Evolutionary conservation across 2,329 filamentous ascomycete genomes (phyloP), one percentile per base, ranked within the genome.

Genomic region (Arthrobotrys conoides): DNA sequence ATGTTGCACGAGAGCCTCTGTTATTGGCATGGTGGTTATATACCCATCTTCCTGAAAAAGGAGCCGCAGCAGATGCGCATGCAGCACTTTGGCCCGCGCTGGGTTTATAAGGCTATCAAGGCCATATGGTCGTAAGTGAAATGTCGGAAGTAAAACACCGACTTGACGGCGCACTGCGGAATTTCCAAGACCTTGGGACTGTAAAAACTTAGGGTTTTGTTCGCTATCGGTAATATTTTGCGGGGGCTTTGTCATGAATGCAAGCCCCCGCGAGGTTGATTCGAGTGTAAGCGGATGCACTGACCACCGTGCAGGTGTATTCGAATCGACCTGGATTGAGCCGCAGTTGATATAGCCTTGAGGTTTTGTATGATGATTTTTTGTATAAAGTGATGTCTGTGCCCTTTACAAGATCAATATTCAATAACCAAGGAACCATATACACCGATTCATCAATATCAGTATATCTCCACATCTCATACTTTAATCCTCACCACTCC

Each of bases 21-120:
- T 36, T 55, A 55, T 36, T 55, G 16, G 27, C 53, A 38, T 38
- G 53, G 53, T 59, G 18, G 51, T 22, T 59, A 59, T 59, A 59
- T 59, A 59, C 5, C 18, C 18, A 16, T 24, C 2, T 41, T 41
- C 8, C 16, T 30, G 10, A 30, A 5, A 27, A 55, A 55, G 51
- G 51, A 55, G 51, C 27, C 51, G 51, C 51, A 55, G 51, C 51
- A n/a, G n/a, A n/a, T n/a, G n/a, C n/a, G n/a, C n/a, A n/a, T n/a
- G n/a, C n/a, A 55, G 20, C 22, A 24, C 27, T 20, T 20, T 48
- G 36, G n/a, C n/a, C n/a, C n/a, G 8, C 18, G 41, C 41, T 46
- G 41, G 12, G 33, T 57, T 12, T 30, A 46, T 8, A 46, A 20
- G 16, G 16, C 9, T 18, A n/a, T n/a, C n/a, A n/a, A n/a, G n/a